Evolutionary conservation across 345 rosid species (phyloP).

Genomic region (Eucalyptus regnans): DNA sequence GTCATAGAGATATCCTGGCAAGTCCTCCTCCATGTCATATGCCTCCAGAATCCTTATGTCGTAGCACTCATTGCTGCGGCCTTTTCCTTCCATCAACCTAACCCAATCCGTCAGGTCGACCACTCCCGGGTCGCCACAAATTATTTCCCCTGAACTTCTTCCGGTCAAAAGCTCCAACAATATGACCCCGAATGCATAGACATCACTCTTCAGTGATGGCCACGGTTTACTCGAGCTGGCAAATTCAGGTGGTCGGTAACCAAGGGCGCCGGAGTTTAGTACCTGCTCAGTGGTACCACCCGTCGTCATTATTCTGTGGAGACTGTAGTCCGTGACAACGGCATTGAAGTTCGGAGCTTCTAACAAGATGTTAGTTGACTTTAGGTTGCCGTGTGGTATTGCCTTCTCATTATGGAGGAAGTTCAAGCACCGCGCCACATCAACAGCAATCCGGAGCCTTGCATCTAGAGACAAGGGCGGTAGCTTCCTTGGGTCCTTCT

Average conservation of each 20-base stretch:
- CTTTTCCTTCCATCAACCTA: slow-evolving; percentile 32
- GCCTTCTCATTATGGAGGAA: slow-evolving; percentile 73
- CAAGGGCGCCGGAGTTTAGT: slow-evolving; percentile 76
- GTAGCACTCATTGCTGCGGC: slow-evolving; percentile 49
- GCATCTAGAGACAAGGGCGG: slow-evolving; percentile 45
- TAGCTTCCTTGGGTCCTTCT: slow-evolving; percentile 28
- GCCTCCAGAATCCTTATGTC: slow-evolving; percentile 25
- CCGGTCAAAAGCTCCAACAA: slow-evolving; percentile 9
- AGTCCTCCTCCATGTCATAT: background rate
- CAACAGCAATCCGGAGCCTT: slow-evolving; percentile 47
- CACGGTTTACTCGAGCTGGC: slow-evolving; percentile 73
- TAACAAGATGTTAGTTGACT: slow-evolving; percentile 70
- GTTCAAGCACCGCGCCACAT: slow-evolving; percentile 62
- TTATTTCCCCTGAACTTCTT: slow-evolving; percentile 45
- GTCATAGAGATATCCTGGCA: slow-evolving; percentile 20
- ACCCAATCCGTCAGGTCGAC: slow-evolving; percentile 90
- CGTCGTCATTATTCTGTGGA: slow-evolving; percentile 70
- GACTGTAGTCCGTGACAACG: slow-evolving; percentile 69
- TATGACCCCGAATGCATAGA: slow-evolving; percentile 64
- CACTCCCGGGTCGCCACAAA: slow-evolving; percentile 40
- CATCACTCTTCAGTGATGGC: slow-evolving; percentile 80
- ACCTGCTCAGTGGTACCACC: slow-evolving; percentile 88
- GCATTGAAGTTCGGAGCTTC: slow-evolving; percentile 39
- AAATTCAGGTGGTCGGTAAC: slow-evolving; percentile 87
- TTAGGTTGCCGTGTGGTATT: slow-evolving; percentile 92